Conservation (phyloP, 345 rosid genomes). For the Syzygium oleosum region DNA sequence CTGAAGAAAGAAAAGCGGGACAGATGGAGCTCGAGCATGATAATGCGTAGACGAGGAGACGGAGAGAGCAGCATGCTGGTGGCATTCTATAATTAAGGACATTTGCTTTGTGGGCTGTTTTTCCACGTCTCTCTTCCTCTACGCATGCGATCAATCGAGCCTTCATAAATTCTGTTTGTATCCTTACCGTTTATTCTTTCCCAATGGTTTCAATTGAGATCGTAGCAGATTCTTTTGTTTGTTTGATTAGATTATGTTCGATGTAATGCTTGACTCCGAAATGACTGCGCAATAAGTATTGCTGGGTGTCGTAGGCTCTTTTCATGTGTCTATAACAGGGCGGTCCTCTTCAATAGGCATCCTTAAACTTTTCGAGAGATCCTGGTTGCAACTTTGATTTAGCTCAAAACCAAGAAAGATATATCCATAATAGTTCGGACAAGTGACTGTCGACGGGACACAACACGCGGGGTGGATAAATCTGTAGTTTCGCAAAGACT, state of each 20-base stretch:
- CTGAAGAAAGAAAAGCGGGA: not conserved
- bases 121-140: not conserved
- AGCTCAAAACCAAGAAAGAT: not conserved
- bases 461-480: not conserved
- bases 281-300: not conserved
- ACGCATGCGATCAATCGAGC: not conserved
- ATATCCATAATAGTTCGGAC: not conserved
- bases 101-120: not conserved
- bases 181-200: not conserved
- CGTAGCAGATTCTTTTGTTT: not conserved
- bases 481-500: not conserved
- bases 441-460: not conserved
- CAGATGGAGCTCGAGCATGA: not conserved
- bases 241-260: not conserved
- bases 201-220: not conserved
- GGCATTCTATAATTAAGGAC: not conserved
- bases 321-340: too few species aligned
- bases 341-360: not conserved
- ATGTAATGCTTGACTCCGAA: not conserved
- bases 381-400: not conserved
- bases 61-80: not conserved
- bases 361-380: not conserved
- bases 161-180: not conserved
- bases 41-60: not conserved
- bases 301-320: not conserved